Conservation (phyloP, 202 grass and related monocot species). For the Cymbopogon flexuosus region DNA sequence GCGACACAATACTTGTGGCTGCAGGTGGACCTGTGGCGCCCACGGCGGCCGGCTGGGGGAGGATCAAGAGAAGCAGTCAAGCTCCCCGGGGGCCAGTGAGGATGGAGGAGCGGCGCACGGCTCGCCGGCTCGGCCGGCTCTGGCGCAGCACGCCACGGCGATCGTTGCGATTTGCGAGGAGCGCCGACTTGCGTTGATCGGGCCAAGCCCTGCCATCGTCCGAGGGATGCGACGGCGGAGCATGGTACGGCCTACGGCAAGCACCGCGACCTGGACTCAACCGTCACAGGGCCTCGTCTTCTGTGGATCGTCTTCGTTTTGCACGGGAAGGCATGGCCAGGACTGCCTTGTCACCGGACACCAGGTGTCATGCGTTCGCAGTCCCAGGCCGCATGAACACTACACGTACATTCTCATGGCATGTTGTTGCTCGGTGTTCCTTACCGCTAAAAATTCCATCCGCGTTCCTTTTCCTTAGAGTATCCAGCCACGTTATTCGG, state of each 20-base stretch:
- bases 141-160: not conserved
- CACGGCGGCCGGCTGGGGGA: not conserved
- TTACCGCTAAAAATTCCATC: not conserved
- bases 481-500: not conserved
- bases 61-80: not conserved
- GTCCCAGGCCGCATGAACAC: too few species aligned
- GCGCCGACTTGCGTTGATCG: not conserved
- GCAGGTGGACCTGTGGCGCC: not conserved
- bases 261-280: not conserved
- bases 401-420: not conserved
- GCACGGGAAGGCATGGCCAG: not conserved
- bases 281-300: not conserved
- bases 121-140: not conserved
- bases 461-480: not conserved
- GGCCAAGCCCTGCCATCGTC: not conserved
- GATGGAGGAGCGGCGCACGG: not conserved
- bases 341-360: not conserved
- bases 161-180: not conserved
- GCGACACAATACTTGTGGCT: not conserved
- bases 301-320: not conserved
- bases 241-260: too few species aligned
- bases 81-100: not conserved
- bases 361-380: not conserved
- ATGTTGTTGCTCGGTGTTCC: not conserved
- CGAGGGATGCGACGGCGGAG: too few species aligned